phyloP scores from a whole-genome alignment of 1,284 basidiomycete species.

The Boletus holoroseus region DNA sequence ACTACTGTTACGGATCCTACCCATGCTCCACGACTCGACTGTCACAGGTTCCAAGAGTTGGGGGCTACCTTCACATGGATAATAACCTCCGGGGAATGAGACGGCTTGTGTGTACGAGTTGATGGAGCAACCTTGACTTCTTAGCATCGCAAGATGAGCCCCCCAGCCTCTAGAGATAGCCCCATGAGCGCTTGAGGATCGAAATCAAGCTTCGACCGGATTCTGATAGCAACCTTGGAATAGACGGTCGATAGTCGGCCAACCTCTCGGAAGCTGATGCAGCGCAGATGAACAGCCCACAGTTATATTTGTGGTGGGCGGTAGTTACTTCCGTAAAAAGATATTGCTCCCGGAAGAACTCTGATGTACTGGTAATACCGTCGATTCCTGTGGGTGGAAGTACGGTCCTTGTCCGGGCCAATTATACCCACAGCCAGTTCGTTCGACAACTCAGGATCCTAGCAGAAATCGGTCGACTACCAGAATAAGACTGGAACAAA shows the following conservation, averaged over 20 bases:
- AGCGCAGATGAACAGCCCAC: background rate
- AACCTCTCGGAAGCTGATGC: background rate
- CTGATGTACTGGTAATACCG: background rate
- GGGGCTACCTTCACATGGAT: constrained; percentile 2
- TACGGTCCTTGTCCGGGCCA: background rate
- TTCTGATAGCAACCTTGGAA: background rate
- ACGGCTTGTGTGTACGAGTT: background rate
- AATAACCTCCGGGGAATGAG: background rate
- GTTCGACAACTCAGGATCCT: background rate
- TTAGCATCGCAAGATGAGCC: background rate
- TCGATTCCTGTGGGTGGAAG: background rate
- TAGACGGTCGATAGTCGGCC: background rate
- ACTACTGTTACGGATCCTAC: background rate
- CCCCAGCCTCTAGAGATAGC: background rate
- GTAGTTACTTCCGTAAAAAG: background rate
- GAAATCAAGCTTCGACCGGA: background rate
- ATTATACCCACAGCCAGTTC: background rate
- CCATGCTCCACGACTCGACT: background rate
- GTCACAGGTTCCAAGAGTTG: background rate
- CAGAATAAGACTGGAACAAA: background rate
- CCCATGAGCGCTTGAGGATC: background rate
- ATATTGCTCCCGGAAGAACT: background rate
- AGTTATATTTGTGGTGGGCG: background rate
- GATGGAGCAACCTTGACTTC: background rate
- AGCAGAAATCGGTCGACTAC: background rate